Conservation (phyloP, 1,284 basidiomycete species). For the Cystobasidium pallidum region DNA sequence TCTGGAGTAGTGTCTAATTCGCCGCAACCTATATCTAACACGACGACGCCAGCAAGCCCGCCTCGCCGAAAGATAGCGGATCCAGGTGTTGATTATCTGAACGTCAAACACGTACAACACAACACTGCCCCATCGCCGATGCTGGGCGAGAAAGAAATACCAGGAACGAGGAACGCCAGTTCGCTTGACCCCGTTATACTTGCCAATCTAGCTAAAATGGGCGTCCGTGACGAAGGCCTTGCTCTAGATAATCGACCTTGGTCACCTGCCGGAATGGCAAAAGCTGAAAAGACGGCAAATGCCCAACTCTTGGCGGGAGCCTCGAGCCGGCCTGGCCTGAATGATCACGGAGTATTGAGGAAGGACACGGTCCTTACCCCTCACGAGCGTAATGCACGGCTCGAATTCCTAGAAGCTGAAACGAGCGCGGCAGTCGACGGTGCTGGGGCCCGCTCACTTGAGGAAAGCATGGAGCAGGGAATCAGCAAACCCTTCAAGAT, state of each 20-base stretch:
- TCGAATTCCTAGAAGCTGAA: conserved; percentile 40
- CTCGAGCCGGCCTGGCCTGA: conserved; percentile 9
- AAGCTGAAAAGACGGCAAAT: conserved; percentile 5
- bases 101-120: conserved; percentile 11
- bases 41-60: conserved; percentile 3
- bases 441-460: neutral
- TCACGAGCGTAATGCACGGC: conserved; percentile 45
- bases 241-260: neutral
- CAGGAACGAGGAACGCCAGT: neutral
- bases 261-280: neutral
- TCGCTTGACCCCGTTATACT: conserved; percentile 21
- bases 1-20: conserved; percentile 36
- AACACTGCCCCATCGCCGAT: conserved; percentile 21
- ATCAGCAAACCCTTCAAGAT: conserved; percentile 81
- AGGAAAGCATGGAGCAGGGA: conserved; percentile 33
- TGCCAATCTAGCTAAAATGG: conserved; percentile 21
- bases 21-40: conserved; percentile 33
- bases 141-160: neutral
- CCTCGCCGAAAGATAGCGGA: neutral
- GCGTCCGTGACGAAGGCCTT: neutral
- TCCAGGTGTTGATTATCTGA: conserved; percentile 29
- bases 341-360: conserved; percentile 45
- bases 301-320: conserved; percentile 16
- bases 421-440: conserved; percentile 12
- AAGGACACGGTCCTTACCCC: conserved; percentile 45